Percentiles rank a stretch among this genome's conserved stretches.
phyloP scores from a whole-genome alignment of 176 grass and related monocot genomes.

The Lolium rigidum region DNA sequence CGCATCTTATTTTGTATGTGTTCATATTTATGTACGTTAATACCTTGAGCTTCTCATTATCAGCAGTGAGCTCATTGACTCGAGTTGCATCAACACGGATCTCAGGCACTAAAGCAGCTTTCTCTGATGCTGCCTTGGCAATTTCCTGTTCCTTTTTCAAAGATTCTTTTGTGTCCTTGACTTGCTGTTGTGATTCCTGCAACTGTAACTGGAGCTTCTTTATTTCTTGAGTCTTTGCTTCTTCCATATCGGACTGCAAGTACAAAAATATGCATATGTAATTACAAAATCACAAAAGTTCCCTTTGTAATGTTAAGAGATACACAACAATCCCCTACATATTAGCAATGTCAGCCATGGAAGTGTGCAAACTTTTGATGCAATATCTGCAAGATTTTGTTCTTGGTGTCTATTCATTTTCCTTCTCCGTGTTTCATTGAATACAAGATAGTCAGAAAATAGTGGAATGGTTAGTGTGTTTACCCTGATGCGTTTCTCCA shows the following conservation, averaged over 20 bases:
- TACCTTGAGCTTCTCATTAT: constrained; percentile 92
- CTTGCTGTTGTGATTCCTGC: constrained; percentile 67
- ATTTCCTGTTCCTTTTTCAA: constrained; percentile 63
- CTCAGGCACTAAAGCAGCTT: constrained; percentile 59
- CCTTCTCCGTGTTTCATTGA: constrained; percentile 1
- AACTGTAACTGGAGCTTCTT: constrained; percentile 66
- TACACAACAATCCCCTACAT: not conserved
- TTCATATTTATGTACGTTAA: constrained; percentile 15
- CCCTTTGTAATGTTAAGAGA: not conserved
- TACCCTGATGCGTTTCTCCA: constrained; percentile 90
- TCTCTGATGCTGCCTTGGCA: constrained; percentile 66
- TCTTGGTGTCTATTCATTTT: constrained; percentile 28
- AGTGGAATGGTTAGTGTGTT: constrained; percentile 34
- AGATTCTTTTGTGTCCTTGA: constrained; percentile 70
- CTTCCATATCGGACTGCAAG: constrained; percentile 80
- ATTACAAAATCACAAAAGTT: not conserved
- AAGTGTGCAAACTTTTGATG: constrained; percentile 7
- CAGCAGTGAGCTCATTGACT: constrained; percentile 67
- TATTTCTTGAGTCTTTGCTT: constrained; percentile 83
- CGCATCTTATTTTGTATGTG: not conserved
- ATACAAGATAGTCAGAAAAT: constrained; percentile 7
- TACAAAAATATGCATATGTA: constrained; percentile 20
- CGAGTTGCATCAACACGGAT: constrained; percentile 66
- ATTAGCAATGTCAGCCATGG: constrained; percentile 31
- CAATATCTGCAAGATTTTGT: not conserved